Conservation (phyloP, 441 rosid species). For the Aleurites moluccanus region DNA sequence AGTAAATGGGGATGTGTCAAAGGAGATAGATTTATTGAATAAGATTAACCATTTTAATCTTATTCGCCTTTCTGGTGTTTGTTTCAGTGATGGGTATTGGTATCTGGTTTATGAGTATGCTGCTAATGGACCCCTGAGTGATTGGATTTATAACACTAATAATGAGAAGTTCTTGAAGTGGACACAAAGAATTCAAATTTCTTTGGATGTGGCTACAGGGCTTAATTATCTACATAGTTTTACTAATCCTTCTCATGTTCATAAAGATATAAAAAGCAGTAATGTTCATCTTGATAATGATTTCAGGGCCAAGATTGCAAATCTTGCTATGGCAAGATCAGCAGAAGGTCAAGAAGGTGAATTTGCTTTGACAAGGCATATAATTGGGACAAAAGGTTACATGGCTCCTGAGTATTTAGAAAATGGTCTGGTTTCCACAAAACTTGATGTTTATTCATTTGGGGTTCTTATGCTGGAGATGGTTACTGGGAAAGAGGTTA, state of each 20-base stretch:
- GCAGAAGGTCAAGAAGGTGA: constrained; percentile 44
- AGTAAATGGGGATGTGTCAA: constrained; percentile 59
- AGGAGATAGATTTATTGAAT: constrained; percentile 57
- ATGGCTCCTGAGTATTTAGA: constrained; percentile 86
- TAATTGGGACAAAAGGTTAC: constrained; percentile 75
- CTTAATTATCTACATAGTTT: constrained; percentile 76
- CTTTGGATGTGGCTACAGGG: constrained; percentile 69
- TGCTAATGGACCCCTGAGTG: constrained; percentile 57
- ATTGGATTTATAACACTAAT: constrained; percentile 52
- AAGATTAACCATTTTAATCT: constrained; percentile 69
- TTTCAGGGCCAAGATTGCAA: constrained; percentile 70
- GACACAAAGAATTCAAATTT: constrained; percentile 60
- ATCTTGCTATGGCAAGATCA: constrained; percentile 62
- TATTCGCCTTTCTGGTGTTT: constrained; percentile 65
- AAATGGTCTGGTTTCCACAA: constrained; percentile 68
- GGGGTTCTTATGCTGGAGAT: constrained; percentile 70
- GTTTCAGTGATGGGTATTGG: constrained; percentile 61
- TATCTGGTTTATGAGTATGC: constrained; percentile 75
- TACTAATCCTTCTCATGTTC: constrained; percentile 64
- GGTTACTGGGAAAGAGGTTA: constrained; percentile 56
- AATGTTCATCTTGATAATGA: constrained; percentile 59
- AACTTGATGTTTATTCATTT: constrained; percentile 75
- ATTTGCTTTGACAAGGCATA: constrained; percentile 66
- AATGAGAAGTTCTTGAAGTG: constrained; percentile 42
- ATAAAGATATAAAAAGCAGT: constrained; percentile 55